phyloP scores from a whole-genome alignment of 2,329 filamentous ascomycete species.

The Tolypocladium cylindrosporum region DNA sequence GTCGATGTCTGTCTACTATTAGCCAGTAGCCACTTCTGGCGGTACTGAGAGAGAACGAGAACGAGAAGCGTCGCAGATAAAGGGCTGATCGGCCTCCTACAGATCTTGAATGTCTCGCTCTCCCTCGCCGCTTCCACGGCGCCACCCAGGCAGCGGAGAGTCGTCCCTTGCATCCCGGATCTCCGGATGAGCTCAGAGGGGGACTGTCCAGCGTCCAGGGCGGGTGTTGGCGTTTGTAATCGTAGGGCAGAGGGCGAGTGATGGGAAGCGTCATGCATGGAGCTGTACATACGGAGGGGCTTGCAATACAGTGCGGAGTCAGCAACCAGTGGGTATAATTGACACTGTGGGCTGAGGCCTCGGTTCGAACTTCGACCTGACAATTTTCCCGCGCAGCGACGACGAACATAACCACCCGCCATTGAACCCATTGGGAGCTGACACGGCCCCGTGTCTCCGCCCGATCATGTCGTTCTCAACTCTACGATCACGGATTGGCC shows the following conservation, averaged over 20 bases:
- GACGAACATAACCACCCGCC: not conserved
- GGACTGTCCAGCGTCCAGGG: not conserved
- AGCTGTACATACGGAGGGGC: too few species aligned
- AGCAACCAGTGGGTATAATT: rapidly evolving
- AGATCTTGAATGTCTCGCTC: constrained; percentile 2
- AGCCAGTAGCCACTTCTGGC: too few species aligned
- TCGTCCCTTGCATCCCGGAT: constrained; percentile 9
- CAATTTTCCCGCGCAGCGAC: not conserved
- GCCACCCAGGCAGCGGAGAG: constrained; percentile 9
- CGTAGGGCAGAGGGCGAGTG: not conserved
- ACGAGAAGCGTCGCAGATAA: too few species aligned
- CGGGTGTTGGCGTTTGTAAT: not conserved
- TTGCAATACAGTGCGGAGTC: not conserved
- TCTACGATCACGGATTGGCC: constrained; percentile 6
- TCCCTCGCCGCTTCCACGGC: constrained; percentile 1
- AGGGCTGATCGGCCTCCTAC: not conserved
- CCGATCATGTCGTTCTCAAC: constrained; percentile 6
- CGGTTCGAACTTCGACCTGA: not conserved
- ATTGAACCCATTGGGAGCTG: constrained; percentile 7
- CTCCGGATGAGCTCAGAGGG: constrained; percentile 1
- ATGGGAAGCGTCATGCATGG: not conserved
- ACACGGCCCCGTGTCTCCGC: constrained; percentile 2
- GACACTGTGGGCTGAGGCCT: not conserved
- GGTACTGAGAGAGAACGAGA: too few species aligned
- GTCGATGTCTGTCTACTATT: too few species aligned